Evolutionary conservation across 768 basidiomycete genomes (phyloP), one percentile per base, ranked within the genome.

Genomic region (Kwoniella europaea): DNA sequence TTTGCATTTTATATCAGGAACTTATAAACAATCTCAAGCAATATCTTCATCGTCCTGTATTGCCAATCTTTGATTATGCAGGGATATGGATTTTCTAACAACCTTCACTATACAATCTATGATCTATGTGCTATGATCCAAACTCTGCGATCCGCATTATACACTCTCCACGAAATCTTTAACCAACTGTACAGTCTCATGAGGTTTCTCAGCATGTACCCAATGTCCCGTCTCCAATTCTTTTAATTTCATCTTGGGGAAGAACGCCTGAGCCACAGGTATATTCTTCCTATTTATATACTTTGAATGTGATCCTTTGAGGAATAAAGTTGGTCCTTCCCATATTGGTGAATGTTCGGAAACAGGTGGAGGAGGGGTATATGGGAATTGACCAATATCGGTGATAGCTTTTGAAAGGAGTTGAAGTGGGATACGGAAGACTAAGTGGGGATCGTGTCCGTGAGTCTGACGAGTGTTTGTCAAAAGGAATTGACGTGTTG

Each of bases 141-240:
- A 35, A 35, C 35, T 35, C 7, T 35, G 35, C 35, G 35, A 35
- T 35, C 7, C 7, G 1, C 35, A 1, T 50, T 59, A 43, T 0
- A 68, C 44, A 44, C 54, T 67, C 41, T 69, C 55, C 13, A 85
- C 70, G 74, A 86, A 86, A 63, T 79, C 73, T 43, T 77, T 76
- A 2, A 87, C 85, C 18, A 85, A 46, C 10, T 82, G 77, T 5
- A 86, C 71, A 69, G 86, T 86, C 75, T 86, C 85, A 27, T 73
- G 71, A 9, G 86, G 86, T 87, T 87, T 87, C 79, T 95, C 93
- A 16, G 92, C 91, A 72, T 95, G 93, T 20, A 95, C 91, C 94
- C 94, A 98, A 82, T 98, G 94, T 0, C 90, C 89, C 0, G 93
- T 85, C 68, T 93, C 90, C 29, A 96, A 83, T 27, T 83, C 86